A percentile compares a stretch with the other conserved stretches of the same genome.
These are phyloP conservation scores for Passiflora organensis DNA, from an alignment of 345 rosid species.

Conservation along the genomic window DNA sequence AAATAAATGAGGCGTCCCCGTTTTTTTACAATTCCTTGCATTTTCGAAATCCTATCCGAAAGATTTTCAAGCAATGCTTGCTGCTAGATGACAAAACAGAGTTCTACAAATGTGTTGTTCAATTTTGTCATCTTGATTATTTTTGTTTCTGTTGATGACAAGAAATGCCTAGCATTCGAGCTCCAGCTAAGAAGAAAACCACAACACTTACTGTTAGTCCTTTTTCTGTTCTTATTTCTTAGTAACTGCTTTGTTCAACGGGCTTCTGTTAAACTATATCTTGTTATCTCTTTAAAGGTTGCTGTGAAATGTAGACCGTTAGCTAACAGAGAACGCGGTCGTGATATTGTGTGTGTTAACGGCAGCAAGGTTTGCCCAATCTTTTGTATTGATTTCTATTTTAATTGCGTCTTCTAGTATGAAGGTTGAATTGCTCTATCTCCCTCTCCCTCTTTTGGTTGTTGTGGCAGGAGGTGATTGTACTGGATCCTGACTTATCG, in stretches of 20 bases:
- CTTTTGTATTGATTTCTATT: neutral
- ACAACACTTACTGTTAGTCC: slow-evolving; percentile 60
- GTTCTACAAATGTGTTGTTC: neutral
- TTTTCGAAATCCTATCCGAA: neutral
- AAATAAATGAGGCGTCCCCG: neutral
- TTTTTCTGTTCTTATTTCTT: neutral
- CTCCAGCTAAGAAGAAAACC: slow-evolving; percentile 54
- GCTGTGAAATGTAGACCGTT: slow-evolving; percentile 84
- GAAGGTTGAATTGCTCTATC: neutral
- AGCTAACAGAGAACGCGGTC: slow-evolving; percentile 54
- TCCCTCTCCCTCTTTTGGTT: neutral
- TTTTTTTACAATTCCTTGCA: neutral
- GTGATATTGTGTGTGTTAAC: slow-evolving; percentile 70
- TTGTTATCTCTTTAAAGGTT: slow-evolving; percentile 41
- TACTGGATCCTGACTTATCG: slow-evolving; percentile 76
- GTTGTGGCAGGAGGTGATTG: slow-evolving; percentile 60
- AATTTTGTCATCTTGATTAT: neutral
- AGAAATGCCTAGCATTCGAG: slow-evolving; percentile 63
- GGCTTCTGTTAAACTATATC: neutral
- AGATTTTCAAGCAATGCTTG: neutral
- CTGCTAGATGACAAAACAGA: neutral
- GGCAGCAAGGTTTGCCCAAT: slow-evolving; percentile 40
- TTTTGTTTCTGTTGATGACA: slow-evolving; percentile 2
- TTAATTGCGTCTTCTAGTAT: neutral
- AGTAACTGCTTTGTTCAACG: neutral